Percentiles rank a stretch among this genome's conserved stretches.
phyloP scores from a whole-genome alignment of 1,139 yeast species.

The Diutina scorzettiae region DNA sequence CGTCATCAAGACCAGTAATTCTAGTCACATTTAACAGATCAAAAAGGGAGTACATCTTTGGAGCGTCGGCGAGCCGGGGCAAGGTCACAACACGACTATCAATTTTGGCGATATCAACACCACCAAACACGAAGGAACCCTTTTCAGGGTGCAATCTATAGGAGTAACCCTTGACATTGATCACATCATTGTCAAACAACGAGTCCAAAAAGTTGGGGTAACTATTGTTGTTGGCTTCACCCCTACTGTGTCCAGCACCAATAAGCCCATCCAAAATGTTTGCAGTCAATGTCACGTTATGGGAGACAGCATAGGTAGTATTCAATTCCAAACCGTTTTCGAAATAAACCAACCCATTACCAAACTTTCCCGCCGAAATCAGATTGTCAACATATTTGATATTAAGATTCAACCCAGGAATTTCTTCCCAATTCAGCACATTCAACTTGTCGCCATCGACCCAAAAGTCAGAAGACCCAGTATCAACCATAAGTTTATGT shows the following conservation, averaged over 20 bases:
- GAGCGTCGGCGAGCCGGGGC: background rate
- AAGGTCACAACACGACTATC: background rate
- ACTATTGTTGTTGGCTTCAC: background rate
- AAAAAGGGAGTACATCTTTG: background rate
- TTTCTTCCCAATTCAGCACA: background rate
- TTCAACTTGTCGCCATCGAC: background rate
- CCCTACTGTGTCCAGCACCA: background rate
- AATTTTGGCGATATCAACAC: background rate
- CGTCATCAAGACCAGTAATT: background rate
- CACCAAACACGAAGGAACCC: background rate
- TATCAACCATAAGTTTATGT: background rate
- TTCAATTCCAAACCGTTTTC: background rate
- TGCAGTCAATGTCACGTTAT: background rate
- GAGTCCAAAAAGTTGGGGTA: background rate
- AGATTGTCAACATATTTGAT: background rate
- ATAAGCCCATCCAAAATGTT: background rate
- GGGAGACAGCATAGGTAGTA: background rate
- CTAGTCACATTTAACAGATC: background rate
- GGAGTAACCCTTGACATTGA: background rate
- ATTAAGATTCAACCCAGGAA: background rate
- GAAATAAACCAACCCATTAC: background rate
- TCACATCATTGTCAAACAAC: background rate
- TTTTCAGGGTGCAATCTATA: background rate
- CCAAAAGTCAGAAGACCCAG: conserved; percentile 1
- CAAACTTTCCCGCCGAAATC: background rate